Evolutionary conservation across 345 rosid species (phyloP), one percentile per base, ranked within the genome.

Genomic region (Carallia brachiata): DNA sequence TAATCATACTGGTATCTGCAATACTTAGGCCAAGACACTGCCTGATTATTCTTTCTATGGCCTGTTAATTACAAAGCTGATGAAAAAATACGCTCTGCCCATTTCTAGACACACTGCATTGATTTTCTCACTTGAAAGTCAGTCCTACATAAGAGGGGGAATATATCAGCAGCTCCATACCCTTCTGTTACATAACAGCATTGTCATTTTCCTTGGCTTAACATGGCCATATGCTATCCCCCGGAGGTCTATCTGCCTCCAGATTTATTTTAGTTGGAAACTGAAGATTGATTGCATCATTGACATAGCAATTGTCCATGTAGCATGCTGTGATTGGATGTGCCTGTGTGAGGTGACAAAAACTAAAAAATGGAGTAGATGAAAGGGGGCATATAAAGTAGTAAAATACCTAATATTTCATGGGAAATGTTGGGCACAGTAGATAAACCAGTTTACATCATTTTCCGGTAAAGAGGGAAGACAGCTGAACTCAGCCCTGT

Each of bases 401-500:
- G 36, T 27, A 39, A 72, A 61, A 60, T 67, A 37, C 71, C 76
- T 17, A 66, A 63, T 67, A 65, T 67, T 61, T 64, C 37, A 72
- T 61, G 34, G 72, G 81, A 83, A 78, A 81, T 78, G 63, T 65
- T 66, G 66, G 78, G 73, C 65, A 63, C 72, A 61, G 62, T 73
- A 66, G 69, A 61, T 61, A 36, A 72, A 71, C 80, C 75, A 65
- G 76, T 73, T 79, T 76, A 70, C 79, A 50, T 76, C n/a, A 70
- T 69, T 85, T 68, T 70, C 75, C 75, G 80, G 79, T 75, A 77
- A 80, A 81, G 59, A 61, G 62, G 59, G 59, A 50, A 69, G 65
- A 59, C 50, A 44, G 12, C 12, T 4, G 13, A 4, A 15, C 50
- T 44, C 13, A 32, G 13, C 48, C 9, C 50, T 44, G 50, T 44